A percentile compares a stretch with the other conserved stretches of the same genome.
Evolutionary conservation across 768 basidiomycete genomes (phyloP).

Genomic region (Lentinula guzmanii): DNA sequence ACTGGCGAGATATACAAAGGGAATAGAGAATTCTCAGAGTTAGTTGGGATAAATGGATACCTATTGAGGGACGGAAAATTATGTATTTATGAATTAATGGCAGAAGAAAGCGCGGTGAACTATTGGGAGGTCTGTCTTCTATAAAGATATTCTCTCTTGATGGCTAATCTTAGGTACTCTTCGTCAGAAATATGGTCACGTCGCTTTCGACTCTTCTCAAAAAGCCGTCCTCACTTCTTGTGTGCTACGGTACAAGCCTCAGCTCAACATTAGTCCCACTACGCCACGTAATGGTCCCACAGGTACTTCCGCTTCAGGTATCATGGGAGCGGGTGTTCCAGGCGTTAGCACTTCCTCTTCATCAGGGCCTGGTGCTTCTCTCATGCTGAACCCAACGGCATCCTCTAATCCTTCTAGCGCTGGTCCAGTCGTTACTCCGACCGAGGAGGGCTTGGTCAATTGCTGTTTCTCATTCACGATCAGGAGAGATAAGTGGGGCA

Average conservation of each 20-base stretch:
- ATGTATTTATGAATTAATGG: conserved; percentile 98
- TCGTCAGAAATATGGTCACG: conserved; percentile 87
- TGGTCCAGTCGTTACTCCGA: conserved; percentile 16
- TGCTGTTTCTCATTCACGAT: conserved; percentile 94
- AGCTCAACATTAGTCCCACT: conserved; percentile 28
- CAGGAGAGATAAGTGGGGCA: conserved; percentile 77
- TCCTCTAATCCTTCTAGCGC: conserved; percentile 3
- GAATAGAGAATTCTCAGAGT: conserved; percentile 90
- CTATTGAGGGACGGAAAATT: conserved; percentile 91
- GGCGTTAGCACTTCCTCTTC: conserved; percentile 5
- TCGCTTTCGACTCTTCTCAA: conserved; percentile 87
- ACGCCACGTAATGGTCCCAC: neutral
- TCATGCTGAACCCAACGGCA: conserved; percentile 9
- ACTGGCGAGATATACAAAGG: conserved; percentile 99
- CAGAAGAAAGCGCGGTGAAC: conserved; percentile 93
- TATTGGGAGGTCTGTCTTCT: conserved; percentile 78
- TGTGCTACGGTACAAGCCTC: conserved; percentile 75
- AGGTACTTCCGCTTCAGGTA: neutral
- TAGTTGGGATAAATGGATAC: conserved; percentile 81
- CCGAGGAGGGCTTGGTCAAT: conserved; percentile 73
- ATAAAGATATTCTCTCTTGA: neutral
- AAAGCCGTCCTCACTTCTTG: conserved; percentile 93
- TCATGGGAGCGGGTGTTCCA: neutral
- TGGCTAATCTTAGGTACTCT: neutral
- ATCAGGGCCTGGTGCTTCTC: conserved; percentile 4